Evolutionary conservation across 1,139 yeast species (phyloP).

Genomic region (Barnettozyma hawaiiensis): DNA sequence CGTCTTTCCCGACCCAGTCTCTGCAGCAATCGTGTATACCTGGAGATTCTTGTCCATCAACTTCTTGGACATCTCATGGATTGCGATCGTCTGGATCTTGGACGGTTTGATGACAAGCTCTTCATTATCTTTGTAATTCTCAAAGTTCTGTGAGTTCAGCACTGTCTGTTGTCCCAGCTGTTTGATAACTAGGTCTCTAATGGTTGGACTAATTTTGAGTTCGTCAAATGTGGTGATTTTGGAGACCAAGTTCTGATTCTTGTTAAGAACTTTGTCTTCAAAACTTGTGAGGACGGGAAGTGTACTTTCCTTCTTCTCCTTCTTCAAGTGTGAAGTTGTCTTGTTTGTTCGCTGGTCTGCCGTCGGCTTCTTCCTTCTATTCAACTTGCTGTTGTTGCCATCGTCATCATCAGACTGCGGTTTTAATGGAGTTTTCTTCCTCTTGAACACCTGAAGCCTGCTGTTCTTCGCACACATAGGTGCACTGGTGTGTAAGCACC

Average conservation of each 20-base stretch:
- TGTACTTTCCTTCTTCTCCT: conserved; percentile 7
- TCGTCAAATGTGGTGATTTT: conserved; percentile 59
- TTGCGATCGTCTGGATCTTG: conserved; percentile 56
- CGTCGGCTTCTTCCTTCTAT: conserved; percentile 2
- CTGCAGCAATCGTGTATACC: conserved; percentile 83
- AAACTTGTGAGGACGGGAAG: conserved; percentile 33
- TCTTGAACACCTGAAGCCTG: conserved; percentile 11
- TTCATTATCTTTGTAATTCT: conserved; percentile 14
- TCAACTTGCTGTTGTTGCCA: neutral
- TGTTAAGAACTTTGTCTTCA: conserved; percentile 27
- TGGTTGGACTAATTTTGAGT: conserved; percentile 59
- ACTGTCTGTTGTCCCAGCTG: conserved; percentile 46
- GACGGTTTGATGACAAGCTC: conserved; percentile 42
- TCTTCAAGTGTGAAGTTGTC: conserved; percentile 2
- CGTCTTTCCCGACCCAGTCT: conserved; percentile 95
- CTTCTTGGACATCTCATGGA: conserved; percentile 40
- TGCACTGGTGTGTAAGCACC: neutral
- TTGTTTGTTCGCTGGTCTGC: neutral
- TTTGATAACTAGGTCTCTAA: conserved; percentile 56
- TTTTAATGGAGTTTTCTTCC: neutral
- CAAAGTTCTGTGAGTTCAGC: conserved; percentile 22
- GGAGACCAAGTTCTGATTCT: conserved; percentile 34
- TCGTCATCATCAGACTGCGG: conserved; percentile 1
- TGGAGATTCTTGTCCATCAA: conserved; percentile 40
- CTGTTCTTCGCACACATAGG: conserved; percentile 2